These are phyloP conservation scores for Dipteronia sinensis DNA, from an alignment of 345 rosid genomes.

Conservation along the genomic window DNA sequence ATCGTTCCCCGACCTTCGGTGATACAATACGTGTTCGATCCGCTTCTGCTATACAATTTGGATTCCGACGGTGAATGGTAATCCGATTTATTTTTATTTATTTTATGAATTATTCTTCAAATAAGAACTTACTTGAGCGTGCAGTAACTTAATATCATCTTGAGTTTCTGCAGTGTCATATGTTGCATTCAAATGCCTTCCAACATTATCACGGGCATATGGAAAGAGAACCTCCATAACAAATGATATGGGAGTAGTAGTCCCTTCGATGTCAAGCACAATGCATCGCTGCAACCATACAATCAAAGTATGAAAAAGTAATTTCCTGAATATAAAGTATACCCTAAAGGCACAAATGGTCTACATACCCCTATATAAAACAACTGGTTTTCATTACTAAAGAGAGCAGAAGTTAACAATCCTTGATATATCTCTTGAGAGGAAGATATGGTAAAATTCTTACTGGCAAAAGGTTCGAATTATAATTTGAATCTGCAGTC, in stretches of 20 bases:
- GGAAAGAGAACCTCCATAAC: constrained; percentile 93
- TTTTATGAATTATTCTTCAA: too few species aligned
- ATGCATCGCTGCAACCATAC: constrained; percentile 66
- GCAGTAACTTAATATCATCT: constrained; percentile 72
- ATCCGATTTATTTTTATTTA: too few species aligned
- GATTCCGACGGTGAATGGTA: too few species aligned
- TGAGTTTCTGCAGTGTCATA: constrained; percentile 78
- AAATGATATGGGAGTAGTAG: constrained; percentile 93
- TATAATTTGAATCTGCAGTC: constrained; percentile 43
- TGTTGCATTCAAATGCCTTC: constrained; percentile 71
- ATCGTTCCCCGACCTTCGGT: too few species aligned
- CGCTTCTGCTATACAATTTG: too few species aligned
- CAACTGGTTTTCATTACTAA: neutral
- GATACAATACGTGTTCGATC: too few species aligned
- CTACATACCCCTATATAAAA: neutral
- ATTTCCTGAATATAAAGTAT: neutral
- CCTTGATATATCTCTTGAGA: neutral
- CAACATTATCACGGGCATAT: constrained; percentile 85
- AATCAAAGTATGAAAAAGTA: constrained; percentile 16
- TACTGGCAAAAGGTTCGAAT: constrained; percentile 49
- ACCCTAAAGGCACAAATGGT: neutral
- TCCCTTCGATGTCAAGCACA: constrained; percentile 98
- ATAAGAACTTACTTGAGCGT: constrained; percentile 61
- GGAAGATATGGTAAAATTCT: constrained; percentile 23
- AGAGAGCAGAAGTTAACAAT: neutral